A percentile compares a stretch with the other conserved stretches of the same genome.
Evolutionary conservation across 129 eudicot species (phyloP).

Genomic region (Gnaphalium uliginosum): DNA sequence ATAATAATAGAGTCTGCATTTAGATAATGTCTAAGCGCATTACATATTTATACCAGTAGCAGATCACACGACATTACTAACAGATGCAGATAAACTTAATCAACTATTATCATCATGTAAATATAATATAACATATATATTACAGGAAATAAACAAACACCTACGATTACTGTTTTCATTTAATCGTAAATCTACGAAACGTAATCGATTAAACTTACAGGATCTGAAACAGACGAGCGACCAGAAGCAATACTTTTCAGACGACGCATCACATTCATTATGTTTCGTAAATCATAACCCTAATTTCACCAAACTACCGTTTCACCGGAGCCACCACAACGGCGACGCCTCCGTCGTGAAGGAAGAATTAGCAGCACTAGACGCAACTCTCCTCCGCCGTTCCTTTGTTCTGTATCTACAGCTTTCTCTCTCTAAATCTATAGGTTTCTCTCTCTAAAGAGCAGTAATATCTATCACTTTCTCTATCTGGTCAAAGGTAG

Average conservation of each 20-base stretch:
- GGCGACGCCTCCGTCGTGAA: conserved; percentile 22
- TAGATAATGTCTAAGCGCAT: conserved; percentile 11
- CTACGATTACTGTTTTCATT: neutral
- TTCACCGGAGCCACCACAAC: conserved; percentile 16
- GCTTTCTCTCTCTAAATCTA: conserved; percentile 36
- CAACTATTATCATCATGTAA: neutral
- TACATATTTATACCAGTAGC: neutral
- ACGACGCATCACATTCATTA: conserved; percentile 92
- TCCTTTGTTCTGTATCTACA: neutral
- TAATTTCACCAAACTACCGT: conserved; percentile 24
- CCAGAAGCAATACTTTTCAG: conserved; percentile 95
- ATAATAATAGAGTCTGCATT: conserved; percentile 9
- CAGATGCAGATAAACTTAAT: neutral
- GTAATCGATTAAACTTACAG: conserved; percentile 44
- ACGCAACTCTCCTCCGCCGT: conserved; percentile 28
- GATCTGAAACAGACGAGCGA: conserved; percentile 88
- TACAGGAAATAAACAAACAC: neutral
- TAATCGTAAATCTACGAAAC: neutral
- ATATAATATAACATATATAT: neutral
- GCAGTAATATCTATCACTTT: neutral
- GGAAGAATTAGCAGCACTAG: conserved; percentile 29
- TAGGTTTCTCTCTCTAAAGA: conserved; percentile 34
- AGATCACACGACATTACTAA: conserved; percentile 21
- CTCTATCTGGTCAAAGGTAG: conserved; percentile 38
- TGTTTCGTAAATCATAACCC: conserved; percentile 36